Conservation (phyloP, 2,329 filamentous ascomycete genomes). For the Fusarium sp. region DNA sequence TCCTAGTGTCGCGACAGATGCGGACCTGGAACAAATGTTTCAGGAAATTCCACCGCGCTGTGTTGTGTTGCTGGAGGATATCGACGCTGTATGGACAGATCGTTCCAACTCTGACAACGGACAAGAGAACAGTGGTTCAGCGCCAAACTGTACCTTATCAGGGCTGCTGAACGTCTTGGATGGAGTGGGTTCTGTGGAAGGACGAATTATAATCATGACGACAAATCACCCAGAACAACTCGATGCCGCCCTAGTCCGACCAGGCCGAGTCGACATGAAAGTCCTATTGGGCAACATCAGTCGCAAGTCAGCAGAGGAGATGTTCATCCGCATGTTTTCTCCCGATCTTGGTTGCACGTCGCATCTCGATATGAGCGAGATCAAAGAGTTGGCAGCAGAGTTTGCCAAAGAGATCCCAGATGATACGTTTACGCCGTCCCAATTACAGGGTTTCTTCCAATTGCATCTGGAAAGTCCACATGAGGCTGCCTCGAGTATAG, state of each 20-base stretch:
- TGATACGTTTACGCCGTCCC: slow-evolving; percentile 61
- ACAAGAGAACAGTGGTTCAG: slow-evolving; percentile 27
- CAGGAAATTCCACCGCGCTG: slow-evolving; percentile 64
- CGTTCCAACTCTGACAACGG: slow-evolving; percentile 35
- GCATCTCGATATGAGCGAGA: slow-evolving; percentile 46
- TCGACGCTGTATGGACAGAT: slow-evolving; percentile 59
- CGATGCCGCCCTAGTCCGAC: slow-evolving; percentile 72
- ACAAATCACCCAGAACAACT: slow-evolving; percentile 75
- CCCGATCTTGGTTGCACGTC: slow-evolving; percentile 50
- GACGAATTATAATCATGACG: slow-evolving; percentile 79
- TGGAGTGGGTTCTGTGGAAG: slow-evolving; percentile 76
- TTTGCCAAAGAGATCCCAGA: slow-evolving; percentile 67
- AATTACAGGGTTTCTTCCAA: slow-evolving; percentile 63
- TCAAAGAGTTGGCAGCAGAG: slow-evolving; percentile 61
- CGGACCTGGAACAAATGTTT: slow-evolving; percentile 64
- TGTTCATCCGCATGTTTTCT: slow-evolving; percentile 62
- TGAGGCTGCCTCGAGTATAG: slow-evolving; percentile 52
- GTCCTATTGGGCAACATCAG: slow-evolving; percentile 67
- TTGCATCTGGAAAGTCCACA: slow-evolving; percentile 56
- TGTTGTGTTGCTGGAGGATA: slow-evolving; percentile 67
- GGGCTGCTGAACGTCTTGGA: slow-evolving; percentile 78
- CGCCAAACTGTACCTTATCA: slow-evolving; percentile 65
- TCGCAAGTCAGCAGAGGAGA: slow-evolving; percentile 57
- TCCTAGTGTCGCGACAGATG: slow-evolving; percentile 63
- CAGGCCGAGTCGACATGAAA: slow-evolving; percentile 74